Evolutionary conservation across 2,329 filamentous ascomycete species (phyloP), one percentile per base, ranked within the genome.

Genomic region (Amauroascus verrucosus): DNA sequence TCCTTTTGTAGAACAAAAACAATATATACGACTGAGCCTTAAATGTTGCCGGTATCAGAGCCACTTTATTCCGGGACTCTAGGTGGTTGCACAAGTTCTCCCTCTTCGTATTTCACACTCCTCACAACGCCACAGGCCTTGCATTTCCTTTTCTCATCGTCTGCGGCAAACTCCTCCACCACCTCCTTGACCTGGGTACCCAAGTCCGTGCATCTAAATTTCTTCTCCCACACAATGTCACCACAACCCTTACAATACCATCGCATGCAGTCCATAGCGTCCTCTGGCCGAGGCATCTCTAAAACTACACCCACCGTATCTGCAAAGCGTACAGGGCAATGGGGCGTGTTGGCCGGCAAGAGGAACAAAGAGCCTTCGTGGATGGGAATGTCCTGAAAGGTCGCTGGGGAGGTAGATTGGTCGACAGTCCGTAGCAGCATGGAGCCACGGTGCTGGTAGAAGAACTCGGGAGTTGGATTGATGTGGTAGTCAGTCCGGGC

Each of bases 401-500:
- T 65, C 0, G 69, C 69, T 56, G 67, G 77, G 68, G 54, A 76
- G 70, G 64, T 74, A 55, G 64, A 66, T 5, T 70, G 70, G 65
- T 96, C 88, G 58, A 96, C 86, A 14, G 93, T 86, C 68, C 94
- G 95, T 61, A 98, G 84, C 54, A 93, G 77, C 91, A 97, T 96
- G 60, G 85, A 83, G 60, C 93, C 93, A 63, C 84, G 83, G 79
- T 95, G 83, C 72, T 97, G 91, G 78, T 93, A 97, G 81, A 97
- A 98, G 84, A 90, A 97, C 71, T 97, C 93, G 11, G 93, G 83
- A 0, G 91, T 97, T 63, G 83, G 76, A 77, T 97, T 97, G 79
- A 97, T 91, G 78, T 97, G 93, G 77, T 96, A 98, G 77, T 97
- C 93, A 53, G 90, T 96, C 59, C 93, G 83, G 57, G 88, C 88